Evolutionary conservation across 441 rosid species (phyloP), one percentile per base, ranked within the genome.

Genomic region (Adansonia rubrostipa): DNA sequence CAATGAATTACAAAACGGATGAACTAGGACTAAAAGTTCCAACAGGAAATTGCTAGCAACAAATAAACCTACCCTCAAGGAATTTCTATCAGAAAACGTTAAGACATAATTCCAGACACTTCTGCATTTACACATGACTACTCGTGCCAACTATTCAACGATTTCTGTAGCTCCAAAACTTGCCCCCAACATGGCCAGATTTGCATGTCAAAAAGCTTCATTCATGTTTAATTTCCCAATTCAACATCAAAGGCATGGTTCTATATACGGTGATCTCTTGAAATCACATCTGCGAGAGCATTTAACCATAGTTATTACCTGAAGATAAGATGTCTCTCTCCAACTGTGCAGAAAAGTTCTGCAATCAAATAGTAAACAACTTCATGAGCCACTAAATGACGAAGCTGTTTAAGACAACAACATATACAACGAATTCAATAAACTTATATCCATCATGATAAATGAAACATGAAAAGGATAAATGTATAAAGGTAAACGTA

Each of bases 321-420:
- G 96, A 93, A 63, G 85, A 85, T 85, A 97, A 85, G 60, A 92
- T 87, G 75, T 97, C 97, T 83, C 83, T 95, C 94, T 97, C 99
- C 92, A 97, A 83, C 89, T 95, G 99, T 78, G 98, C 99, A 74
- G 98, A 93, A 86, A 95, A 91, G 85, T 85, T 94, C 99, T 97
- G 98, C 82, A 89, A 88, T 75, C 65, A 79, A 79, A 84, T 68
- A 60, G 61, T 4, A 53, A 48, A 53, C 62, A 45, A 14, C 11
- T 78, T 77, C 47, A 19, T 77, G 66, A 84, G 83, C 36, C 4
- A 50, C 62, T 76, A 44, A 51, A 65, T n/a, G 65, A 79, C 36
- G 53, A 40, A 78, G 40, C n/a, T 62, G 53, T 74, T 67, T 50
- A 51, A 17, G 6, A 60, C 57, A 56, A 74, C 42, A 51, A 6